Conservation (phyloP, 495 filamentous ascomycete species). For the Aspergillus steynii region DNA sequence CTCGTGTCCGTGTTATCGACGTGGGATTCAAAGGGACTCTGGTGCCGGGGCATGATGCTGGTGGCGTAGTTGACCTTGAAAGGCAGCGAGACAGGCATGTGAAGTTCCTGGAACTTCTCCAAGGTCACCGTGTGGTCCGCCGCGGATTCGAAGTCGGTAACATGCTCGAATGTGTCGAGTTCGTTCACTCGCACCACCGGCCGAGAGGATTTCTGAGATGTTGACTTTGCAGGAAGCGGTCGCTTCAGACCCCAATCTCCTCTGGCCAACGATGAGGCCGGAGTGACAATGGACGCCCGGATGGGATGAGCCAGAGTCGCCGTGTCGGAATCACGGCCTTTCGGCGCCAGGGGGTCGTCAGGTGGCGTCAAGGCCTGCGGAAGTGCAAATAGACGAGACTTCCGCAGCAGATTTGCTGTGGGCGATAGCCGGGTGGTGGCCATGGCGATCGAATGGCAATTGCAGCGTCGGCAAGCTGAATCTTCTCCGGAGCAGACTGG, state of each 20-base stretch:
- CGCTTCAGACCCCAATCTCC: slow-evolving; percentile 98
- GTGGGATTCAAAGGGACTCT: slow-evolving; percentile 52
- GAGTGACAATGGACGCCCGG: slow-evolving; percentile 80
- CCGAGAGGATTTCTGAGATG: slow-evolving; percentile 62
- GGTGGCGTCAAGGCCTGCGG: slow-evolving; percentile 56
- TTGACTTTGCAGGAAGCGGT: slow-evolving; percentile 72
- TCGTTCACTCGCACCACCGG: slow-evolving; percentile 69
- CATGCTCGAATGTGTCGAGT: slow-evolving; percentile 85
- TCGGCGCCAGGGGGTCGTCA: slow-evolving; percentile 40
- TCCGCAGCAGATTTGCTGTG: slow-evolving; percentile 63
- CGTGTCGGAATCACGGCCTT: slow-evolving; percentile 55
- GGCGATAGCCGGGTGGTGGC: slow-evolving; percentile 54
- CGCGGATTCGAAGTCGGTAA: slow-evolving; percentile 86
- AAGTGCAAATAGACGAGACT: slow-evolving; percentile 65
- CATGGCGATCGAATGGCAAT: slow-evolving; percentile 42
- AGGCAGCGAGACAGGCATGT: slow-evolving; percentile 61
- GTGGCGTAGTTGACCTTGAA: slow-evolving; percentile 30
- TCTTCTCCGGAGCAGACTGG: slow-evolving; percentile 23
- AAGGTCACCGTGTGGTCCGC: slow-evolving; percentile 79
- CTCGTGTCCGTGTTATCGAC: slow-evolving; percentile 50
- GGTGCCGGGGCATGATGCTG: slow-evolving; percentile 35
- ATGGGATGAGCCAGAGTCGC: slow-evolving; percentile 79
- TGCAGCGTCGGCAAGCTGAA: slow-evolving; percentile 12
- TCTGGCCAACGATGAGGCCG: slow-evolving; percentile 65
- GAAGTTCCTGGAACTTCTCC: slow-evolving; percentile 83